A percentile compares a stretch with the other conserved stretches of the same genome.
phyloP scores from a whole-genome alignment of 805 yeast species.

The Zygosaccharomyces pseudorouxii region DNA sequence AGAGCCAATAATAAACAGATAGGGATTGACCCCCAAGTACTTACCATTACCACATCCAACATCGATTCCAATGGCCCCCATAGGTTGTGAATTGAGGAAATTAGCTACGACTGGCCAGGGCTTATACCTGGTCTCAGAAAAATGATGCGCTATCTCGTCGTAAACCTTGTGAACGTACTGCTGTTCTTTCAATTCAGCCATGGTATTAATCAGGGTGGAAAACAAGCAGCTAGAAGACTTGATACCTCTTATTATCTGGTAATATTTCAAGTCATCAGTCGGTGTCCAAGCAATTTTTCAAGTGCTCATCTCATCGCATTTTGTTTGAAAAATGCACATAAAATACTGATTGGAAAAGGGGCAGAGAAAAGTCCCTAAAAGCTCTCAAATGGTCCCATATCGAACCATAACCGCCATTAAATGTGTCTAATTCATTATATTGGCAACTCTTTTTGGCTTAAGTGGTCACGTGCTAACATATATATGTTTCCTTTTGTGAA shows the following conservation, averaged over 20 bases:
- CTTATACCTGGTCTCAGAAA: conserved; percentile 86
- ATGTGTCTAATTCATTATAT: background rate
- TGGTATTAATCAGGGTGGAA: background rate
- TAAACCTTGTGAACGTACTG: conserved; percentile 86
- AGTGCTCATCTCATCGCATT: background rate
- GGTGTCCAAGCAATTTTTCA: background rate
- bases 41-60: conserved; percentile 98
- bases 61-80: conserved; percentile 75
- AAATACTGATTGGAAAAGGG: background rate
- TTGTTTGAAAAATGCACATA: background rate
- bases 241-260: background rate
- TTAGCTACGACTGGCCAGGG: conserved; percentile 95
- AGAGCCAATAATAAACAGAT: conserved; percentile 66
- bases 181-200: conserved; percentile 60
- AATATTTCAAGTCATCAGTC: background rate
- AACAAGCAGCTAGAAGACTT: background rate
- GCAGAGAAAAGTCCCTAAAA: background rate
- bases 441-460: too few species aligned
- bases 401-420: background rate
- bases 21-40: conserved; percentile 66
- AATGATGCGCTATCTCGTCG: conserved; percentile 87
- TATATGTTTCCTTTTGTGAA: conserved; percentile 1
- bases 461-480: background rate
- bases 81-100: conserved; percentile 47
- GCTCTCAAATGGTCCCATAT: background rate